These are phyloP conservation scores for Piper betle DNA, from an alignment of 164 flowering plant genomes.

Conservation along the genomic window DNA sequence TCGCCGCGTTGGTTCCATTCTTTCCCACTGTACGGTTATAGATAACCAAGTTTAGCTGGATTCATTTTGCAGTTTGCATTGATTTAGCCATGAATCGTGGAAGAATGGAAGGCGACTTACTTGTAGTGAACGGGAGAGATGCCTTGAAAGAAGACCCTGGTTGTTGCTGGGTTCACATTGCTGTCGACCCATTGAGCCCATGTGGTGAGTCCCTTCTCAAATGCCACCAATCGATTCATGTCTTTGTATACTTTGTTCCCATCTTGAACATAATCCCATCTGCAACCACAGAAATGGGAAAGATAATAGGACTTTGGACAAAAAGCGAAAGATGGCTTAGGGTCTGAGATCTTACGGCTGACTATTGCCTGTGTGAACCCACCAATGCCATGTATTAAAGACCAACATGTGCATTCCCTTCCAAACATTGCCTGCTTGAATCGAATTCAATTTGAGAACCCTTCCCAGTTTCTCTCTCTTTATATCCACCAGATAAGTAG, in stretches of 20 bases:
- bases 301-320: background rate
- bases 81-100: background rate
- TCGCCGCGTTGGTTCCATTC: conserved; percentile 21
- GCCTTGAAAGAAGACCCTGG: conserved; percentile 82
- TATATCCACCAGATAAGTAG: conserved; percentile 62
- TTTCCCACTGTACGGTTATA: conserved; percentile 13
- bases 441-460: conserved; percentile 50
- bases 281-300: conserved; percentile 13
- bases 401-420: conserved; percentile 55
- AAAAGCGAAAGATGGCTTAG: background rate
- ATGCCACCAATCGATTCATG: conserved; percentile 71
- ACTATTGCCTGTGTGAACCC: conserved; percentile 63
- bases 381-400: conserved; percentile 95
- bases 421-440: conserved; percentile 51
- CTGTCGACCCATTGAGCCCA: conserved; percentile 78
- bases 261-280: conserved; percentile 68
- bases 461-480: conserved; percentile 28
- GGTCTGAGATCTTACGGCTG: conserved; percentile 36
- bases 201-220: conserved; percentile 50
- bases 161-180: conserved; percentile 42
- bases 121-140: conserved; percentile 74
- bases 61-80: background rate
- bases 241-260: conserved; percentile 32
- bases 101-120: conserved; percentile 16
- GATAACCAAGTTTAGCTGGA: background rate